Evolutionary conservation across 352 stramenopile species (phyloP), one percentile per base, ranked within the genome.

Genomic region (Phytophthora pisi): DNA sequence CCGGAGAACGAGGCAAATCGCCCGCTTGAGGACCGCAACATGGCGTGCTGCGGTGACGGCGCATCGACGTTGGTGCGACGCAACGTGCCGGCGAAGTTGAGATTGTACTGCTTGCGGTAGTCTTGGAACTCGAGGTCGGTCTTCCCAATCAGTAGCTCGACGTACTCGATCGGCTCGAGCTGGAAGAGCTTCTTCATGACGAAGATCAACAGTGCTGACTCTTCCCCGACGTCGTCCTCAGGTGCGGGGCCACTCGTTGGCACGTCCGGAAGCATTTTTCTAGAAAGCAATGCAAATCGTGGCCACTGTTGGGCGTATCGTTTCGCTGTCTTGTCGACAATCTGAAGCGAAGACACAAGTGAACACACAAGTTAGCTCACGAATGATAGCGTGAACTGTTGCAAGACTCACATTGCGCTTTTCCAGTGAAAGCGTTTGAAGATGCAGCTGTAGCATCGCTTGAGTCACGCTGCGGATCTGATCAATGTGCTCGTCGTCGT

Each of bases 1-100:
- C 71, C 60, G 9, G 80, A 75, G 52, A 87, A 87, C 0, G 76
- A 87, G 18, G 78, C 76, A n/a, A 87, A 86, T 3, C 63, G 51
- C 26, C 62, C 57, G 15, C 68, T 66, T 2, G 66, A 55, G 1
- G 69, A 78, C 3, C 61, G 52, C 42, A 74, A 42, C 20, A 66
- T 49, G 36, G 69, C 61, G 45, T 61, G 47, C 5, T 77, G 57
- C 34, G 71, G 55, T 2, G 64, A 74, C 3, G 71, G 68, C 0
- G 74, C 66, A 38, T 82, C 78, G 0, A 55, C 71, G 7, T 69
- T 74, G 13, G 51, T 67, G 15, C 59, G 63, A 30, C 68, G 68
- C 13, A 77, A 31, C 2, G 51, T 74, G 15, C 59, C 67, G 0
- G 65, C 46, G 47, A 87, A 70, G 16, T 74, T 72, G 36, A 78